Evolutionary conservation across 208 protist genomes (phyloP).

Genomic region (Herpetomonas muscarum): DNA sequence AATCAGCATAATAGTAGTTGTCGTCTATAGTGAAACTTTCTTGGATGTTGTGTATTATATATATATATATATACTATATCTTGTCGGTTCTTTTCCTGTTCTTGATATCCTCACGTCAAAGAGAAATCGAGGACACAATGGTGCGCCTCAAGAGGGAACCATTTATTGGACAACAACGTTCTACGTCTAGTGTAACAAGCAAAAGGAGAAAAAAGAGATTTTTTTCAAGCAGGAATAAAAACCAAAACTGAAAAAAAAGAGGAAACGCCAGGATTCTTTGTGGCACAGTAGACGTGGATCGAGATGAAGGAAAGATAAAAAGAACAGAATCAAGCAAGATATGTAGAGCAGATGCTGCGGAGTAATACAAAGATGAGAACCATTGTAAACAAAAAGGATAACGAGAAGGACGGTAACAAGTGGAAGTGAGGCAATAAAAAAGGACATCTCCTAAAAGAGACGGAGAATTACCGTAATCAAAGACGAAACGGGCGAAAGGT

Average conservation of each 20-base stretch:
- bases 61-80: neutral
- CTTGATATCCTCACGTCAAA: constrained; percentile 2
- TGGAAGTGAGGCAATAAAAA: neutral
- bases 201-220: neutral
- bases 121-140: constrained; percentile 1
- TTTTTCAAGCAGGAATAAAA: neutral
- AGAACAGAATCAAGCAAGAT: neutral
- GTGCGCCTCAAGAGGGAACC: too few relatives aligned
- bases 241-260: constrained; percentile 9
- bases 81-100: constrained; percentile 4
- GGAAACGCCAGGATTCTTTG: constrained; percentile 5
- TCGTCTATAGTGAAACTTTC: constrained; percentile 1
- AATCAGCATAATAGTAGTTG: neutral
- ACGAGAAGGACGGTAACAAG: neutral
- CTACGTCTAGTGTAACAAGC: neutral
- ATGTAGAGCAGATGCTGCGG: too few relatives aligned
- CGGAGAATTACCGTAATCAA: too few relatives aligned
- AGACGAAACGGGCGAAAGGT: too few relatives aligned
- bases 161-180: constrained; percentile 8
- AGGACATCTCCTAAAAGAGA: too few relatives aligned
- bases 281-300: neutral
- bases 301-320: constrained; percentile 1
- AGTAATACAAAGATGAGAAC: too few relatives aligned
- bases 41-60: neutral
- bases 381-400: neutral